A percentile compares a stretch with the other conserved stretches of the same genome.
Conservation (phyloP, 495 filamentous ascomycete genomes). For the Cladorrhinum samala region DNA sequence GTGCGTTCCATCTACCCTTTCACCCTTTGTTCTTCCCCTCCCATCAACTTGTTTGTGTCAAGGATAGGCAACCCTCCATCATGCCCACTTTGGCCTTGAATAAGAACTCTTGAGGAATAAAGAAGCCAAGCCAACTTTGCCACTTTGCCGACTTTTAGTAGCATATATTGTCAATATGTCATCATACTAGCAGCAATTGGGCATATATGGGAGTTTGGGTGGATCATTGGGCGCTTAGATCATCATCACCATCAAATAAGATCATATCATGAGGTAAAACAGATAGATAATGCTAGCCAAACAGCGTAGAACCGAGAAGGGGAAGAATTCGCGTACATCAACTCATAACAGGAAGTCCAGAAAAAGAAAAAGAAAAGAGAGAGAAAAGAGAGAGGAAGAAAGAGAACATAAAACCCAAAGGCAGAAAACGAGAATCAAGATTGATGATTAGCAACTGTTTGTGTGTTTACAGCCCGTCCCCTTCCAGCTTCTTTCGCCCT, state of each 20-base stretch:
- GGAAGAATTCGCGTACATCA: neutral
- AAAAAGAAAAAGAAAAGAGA: neutral
- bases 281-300: neutral
- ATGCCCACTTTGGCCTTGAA: no score
- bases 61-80: no score
- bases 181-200: neutral
- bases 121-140: no score
- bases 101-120: no score
- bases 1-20: no score
- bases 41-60: no score
- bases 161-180: no score
- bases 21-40: no score
- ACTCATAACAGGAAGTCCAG: neutral
- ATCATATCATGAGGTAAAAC: no score
- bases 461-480: conserved; percentile 13
- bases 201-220: no score
- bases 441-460: conserved; percentile 17
- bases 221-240: no score
- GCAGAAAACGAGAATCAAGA: conserved; percentile 11
- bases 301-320: neutral
- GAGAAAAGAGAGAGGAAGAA: conserved; percentile 2
- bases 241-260: neutral
- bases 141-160: no score
- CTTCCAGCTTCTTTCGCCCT: neutral
- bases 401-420: neutral